Evolutionary conservation across 1,284 basidiomycete genomes (phyloP), one percentile per base, ranked within the genome.

Genomic region (Ustilago shanxiensis): DNA sequence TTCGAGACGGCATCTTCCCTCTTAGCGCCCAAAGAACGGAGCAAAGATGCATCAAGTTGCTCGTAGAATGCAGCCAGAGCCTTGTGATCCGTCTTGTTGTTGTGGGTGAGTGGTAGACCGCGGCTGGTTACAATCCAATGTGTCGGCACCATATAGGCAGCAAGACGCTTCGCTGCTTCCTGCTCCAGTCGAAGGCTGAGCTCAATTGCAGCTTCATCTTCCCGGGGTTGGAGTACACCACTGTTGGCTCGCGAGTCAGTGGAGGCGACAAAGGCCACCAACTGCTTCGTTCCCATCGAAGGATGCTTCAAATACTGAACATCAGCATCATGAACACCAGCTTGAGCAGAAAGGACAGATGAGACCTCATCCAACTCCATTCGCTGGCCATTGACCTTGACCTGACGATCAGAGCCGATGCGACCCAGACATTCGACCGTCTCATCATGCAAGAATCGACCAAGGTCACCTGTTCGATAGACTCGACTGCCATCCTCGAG

Each of bases 371-470:
- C 80, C 9, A 86, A 79, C 69, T 86, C 84, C 63, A 85, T 83
- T 16, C 84, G 77, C 72, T 85, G 84, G 3, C 83, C 83, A 45
- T 85, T 85, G 50, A 86, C 66, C 71, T 86, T 86, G 62, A 86
- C 83, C 51, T 85, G 83, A 4, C 78, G 79, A 57, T 80, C 81
- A 11, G 74, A 72, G 1, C 71, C 75, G 41, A 81, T 77, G 11
- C 84, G 75, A 26, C 84, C 84, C 6, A 85, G 72, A 52, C 77
- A 83, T 59, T 85, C 82, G 62, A 85, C 67, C 6, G 60, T 72
- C 14, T 79, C 80, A 35, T 84, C 79, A 22, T 56, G 56, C 29
- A 85, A 63, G 58, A 86, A 64, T n/a, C 83, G 79, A 11, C 83
- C 84, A 2, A 82, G 77, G 50, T 86, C 84, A 35, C 84, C 84